Evolutionary conservation across 129 eudicot species (phyloP).

Genomic region (Flaveria robusta): DNA sequence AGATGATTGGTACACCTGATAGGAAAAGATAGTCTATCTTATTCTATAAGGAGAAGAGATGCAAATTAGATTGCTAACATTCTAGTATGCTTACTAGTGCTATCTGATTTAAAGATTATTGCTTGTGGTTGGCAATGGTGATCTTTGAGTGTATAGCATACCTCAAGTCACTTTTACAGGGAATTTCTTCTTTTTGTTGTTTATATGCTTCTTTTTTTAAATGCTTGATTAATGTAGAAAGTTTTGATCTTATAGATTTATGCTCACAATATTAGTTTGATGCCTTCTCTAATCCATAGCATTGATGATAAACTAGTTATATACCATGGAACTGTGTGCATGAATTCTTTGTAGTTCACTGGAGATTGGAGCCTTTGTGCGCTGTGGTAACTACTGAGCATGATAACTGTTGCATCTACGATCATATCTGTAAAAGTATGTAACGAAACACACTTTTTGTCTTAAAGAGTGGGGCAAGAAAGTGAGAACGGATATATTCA

Average conservation of each 20-base stretch:
- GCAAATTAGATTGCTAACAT: not conserved
- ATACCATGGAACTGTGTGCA: not conserved
- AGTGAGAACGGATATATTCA: not conserved
- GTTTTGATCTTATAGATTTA: not conserved
- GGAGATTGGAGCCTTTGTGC: not conserved
- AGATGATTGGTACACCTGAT: slow-evolving; percentile 38
- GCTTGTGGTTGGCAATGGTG: slow-evolving; percentile 13
- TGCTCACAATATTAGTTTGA: not conserved
- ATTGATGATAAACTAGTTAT: not conserved
- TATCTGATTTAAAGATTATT: not conserved
- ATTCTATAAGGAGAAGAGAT: not conserved
- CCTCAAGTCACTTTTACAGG: not conserved
- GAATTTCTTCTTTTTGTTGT: not conserved
- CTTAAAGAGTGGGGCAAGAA: not conserved
- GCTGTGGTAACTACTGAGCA: not conserved
- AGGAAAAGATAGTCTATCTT: not conserved
- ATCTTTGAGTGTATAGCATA: not conserved
- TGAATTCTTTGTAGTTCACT: not conserved
- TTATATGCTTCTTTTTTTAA: not conserved
- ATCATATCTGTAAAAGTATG: slow-evolving; percentile 51
- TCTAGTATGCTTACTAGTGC: not conserved
- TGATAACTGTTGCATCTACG: slow-evolving; percentile 49
- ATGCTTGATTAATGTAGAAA: not conserved
- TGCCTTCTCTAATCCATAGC: not conserved
- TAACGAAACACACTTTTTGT: not conserved